phyloP scores from a whole-genome alignment of 2,329 filamentous ascomycete genomes.

The Aspergillus thermomutatus region DNA sequence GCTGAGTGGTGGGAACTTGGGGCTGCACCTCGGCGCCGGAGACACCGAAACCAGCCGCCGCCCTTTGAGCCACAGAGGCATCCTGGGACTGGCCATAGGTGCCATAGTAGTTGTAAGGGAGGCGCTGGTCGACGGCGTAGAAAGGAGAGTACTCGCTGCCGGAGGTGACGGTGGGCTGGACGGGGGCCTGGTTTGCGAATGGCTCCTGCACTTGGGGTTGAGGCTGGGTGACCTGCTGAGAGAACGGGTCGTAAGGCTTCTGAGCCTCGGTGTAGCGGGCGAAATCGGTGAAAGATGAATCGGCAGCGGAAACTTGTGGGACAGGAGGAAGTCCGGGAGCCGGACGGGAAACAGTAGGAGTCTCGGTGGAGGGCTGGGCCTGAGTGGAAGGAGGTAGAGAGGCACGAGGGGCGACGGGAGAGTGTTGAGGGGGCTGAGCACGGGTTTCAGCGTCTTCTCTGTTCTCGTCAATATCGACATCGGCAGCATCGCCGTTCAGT shows the following conservation, averaged over 20 bases:
- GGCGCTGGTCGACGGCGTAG: constrained; percentile 75
- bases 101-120: constrained; percentile 72
- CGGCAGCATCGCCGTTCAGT: constrained; percentile 63
- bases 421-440: constrained; percentile 88
- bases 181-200: constrained; percentile 52
- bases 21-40: constrained; percentile 59
- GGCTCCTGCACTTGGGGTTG: constrained; percentile 65
- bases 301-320: constrained; percentile 51
- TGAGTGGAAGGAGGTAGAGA: constrained; percentile 70
- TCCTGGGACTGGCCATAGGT: constrained; percentile 69
- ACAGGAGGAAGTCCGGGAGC: constrained; percentile 61
- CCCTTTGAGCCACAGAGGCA: constrained; percentile 66
- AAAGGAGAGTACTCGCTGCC: constrained; percentile 78
- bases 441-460: constrained; percentile 94
- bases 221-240: constrained; percentile 63
- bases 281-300: constrained; percentile 49
- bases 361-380: constrained; percentile 31
- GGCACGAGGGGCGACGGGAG: constrained; percentile 80
- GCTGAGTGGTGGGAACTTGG: constrained; percentile 63
- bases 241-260: constrained; percentile 86
- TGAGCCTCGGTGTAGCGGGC: constrained; percentile 58
- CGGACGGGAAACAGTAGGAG: constrained; percentile 53
- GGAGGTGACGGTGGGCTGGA: constrained; percentile 56
- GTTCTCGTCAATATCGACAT: constrained; percentile 80
- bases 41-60: constrained; percentile 70